Evolutionary conservation across 2,329 filamentous ascomycete genomes (phyloP).

Genomic region (Aspergillus oerlinghausenensis): DNA sequence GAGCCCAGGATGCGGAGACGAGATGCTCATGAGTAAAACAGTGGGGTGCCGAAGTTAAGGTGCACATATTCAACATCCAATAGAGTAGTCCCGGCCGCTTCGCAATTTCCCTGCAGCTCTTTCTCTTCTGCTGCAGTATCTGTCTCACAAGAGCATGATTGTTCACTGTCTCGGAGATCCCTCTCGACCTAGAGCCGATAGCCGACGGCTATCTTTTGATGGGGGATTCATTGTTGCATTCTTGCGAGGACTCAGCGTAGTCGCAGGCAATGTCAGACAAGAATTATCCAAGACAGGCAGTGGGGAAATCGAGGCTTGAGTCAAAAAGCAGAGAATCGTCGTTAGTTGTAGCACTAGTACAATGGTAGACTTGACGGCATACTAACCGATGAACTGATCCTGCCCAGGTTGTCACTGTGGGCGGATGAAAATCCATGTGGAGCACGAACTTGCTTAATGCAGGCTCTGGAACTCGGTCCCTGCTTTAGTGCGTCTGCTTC

Average conservation of each 20-base stretch:
- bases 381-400: background rate
- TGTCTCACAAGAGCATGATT: background rate
- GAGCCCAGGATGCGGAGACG: no score
- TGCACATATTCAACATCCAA: slow-evolving; percentile 49
- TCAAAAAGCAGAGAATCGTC: no score
- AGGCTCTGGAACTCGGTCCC: background rate
- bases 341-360: background rate
- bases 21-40: no score
- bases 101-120: background rate
- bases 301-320: no score
- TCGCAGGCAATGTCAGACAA: background rate
- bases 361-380: background rate
- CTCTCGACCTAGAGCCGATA: background rate
- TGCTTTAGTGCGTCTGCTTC: background rate
- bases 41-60: slow-evolving; percentile 54
- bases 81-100: background rate
- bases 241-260: no score
- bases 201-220: background rate
- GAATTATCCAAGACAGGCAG: background rate
- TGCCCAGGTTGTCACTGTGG: background rate
- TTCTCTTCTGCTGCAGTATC: background rate
- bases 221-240: no score
- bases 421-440: background rate
- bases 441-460: background rate
- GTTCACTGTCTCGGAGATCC: background rate